Base-by-base conservation (phyloP, 2,329 filamentous ascomycete species). In the Chrysoporthe austroafricana region DNA sequence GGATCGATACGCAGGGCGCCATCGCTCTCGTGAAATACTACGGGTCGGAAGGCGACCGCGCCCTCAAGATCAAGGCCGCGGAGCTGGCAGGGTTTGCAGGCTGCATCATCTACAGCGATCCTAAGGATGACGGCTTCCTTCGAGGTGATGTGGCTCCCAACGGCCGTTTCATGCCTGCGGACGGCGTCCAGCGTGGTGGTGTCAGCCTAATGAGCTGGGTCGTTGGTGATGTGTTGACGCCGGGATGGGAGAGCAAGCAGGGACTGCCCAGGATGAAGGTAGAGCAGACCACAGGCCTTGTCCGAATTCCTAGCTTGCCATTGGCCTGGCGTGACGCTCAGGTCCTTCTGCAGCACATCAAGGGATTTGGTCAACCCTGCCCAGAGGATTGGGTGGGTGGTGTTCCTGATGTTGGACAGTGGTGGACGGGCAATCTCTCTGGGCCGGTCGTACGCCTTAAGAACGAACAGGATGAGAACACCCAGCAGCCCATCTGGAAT, bases 51-150 rank as follows among this genome's bases (percentile, higher is more conserved):
- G 82, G 81, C 2, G 91, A 96, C 75, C 83, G 86, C 6, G 91
- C 88, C 1, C 80, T 96, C 73, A 97, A 98, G 78, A 87, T 99
- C 74, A 97, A 95, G 79, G 92, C 92, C 11, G 96, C 96, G 0
- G 92, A 97, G 78, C 77, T 93, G 73, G 92, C 91, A 16, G 96
- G 96, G 1, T 96, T 94, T 71, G 88, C 85, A 1, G 96, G 95
- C 16, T 96, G 93, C 74, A 87, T 99, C 66, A 92, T 97, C 67
- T 99, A 97, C 81, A 97, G 91, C 63, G 96, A 98, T 76, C 95
- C 95, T 0, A 85, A 86, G 1, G 91, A 97, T 62, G 91, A 97
- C 75, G 94, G 94, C 1, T 96, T 94, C 74, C 78, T 86, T 39
- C 87, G 87, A 72, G 94, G 94, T 4, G 83, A 88, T 0, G 84